Evolutionary conservation across 306 rosid species (phyloP).

Genomic region (Dalbergia cultrata): DNA sequence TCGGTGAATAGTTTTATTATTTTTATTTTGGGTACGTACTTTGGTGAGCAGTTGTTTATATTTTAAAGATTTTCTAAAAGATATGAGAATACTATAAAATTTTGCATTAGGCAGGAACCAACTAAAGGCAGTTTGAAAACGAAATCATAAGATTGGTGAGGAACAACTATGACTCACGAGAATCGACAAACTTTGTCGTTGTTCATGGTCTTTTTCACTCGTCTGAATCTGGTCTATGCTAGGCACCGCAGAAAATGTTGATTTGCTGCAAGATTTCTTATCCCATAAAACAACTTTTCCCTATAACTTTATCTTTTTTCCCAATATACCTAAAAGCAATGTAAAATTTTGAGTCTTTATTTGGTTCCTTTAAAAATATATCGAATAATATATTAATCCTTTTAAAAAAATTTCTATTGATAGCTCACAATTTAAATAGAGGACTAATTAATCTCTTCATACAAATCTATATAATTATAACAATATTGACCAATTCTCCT

Average conservation of each 20-base stretch:
- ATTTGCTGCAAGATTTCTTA: neutral
- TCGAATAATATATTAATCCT: too few relatives aligned
- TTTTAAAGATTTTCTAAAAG: too few relatives aligned
- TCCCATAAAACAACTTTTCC: neutral
- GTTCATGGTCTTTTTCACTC: too few relatives aligned
- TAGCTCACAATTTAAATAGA: too few relatives aligned
- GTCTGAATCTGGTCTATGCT: neutral
- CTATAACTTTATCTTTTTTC: neutral
- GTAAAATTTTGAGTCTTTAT: too few relatives aligned
- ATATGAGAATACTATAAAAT: neutral
- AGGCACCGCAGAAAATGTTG: neutral
- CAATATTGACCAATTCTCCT: too few relatives aligned
- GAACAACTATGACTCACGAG: neutral
- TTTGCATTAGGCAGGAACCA: conserved; percentile 12
- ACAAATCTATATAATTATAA: too few relatives aligned
- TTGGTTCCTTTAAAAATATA: too few relatives aligned
- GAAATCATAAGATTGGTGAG: neutral
- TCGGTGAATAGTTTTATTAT: conserved; percentile 1
- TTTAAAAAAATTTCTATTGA: too few relatives aligned
- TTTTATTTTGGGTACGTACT: neutral
- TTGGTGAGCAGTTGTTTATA: neutral
- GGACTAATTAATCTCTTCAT: too few relatives aligned
- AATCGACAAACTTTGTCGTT: too few relatives aligned
- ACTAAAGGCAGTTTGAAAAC: neutral
- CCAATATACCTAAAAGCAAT: neutral